Percentiles rank a stretch among this genome's conserved stretches.
These are phyloP conservation scores for Microcyclospora tardicrescens DNA, from an alignment of 2,329 filamentous ascomycete species.

Conservation along the genomic window DNA sequence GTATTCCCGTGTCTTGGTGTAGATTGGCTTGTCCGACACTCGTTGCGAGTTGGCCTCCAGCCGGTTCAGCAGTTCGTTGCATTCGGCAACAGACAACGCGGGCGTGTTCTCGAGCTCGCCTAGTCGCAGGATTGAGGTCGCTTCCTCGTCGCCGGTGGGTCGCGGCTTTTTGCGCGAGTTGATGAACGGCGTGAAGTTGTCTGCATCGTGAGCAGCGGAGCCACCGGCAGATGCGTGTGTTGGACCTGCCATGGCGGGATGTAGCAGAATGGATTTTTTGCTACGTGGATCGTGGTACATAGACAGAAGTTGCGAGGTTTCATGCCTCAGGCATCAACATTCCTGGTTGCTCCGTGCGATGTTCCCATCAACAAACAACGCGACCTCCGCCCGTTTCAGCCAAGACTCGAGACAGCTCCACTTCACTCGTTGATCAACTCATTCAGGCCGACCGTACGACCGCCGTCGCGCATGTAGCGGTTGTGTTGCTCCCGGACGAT, in stretches of 20 bases:
- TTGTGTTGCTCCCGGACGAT: conserved; percentile 13
- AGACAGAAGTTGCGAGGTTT: no score
- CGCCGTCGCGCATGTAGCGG: conserved; percentile 16
- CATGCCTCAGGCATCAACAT: no score
- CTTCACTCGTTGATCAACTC: neutral
- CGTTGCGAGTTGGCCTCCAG: conserved; percentile 10
- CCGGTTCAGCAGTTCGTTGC: conserved; percentile 7
- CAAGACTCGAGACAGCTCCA: conserved; percentile 1
- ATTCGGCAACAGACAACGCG: conserved; percentile 78
- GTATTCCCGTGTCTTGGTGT: conserved; percentile 52
- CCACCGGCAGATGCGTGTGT: no score
- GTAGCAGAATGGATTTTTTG: no score
- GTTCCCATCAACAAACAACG: neutral
- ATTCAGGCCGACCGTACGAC: neutral
- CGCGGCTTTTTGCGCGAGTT: conserved; percentile 49
- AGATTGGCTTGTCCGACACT: conserved; percentile 4
- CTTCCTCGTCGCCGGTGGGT: conserved; percentile 74
- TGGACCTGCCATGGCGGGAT: no score
- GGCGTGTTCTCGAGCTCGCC: conserved; percentile 90
- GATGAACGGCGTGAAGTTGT: neutral
- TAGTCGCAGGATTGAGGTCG: conserved; percentile 64
- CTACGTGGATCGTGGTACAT: no score
- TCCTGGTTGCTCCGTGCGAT: no score
- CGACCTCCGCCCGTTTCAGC: neutral
- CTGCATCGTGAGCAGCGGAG: no score